Evolutionary conservation across 2,329 filamentous ascomycete genomes (phyloP), one percentile per base, ranked within the genome.

Genomic region (Fusarium napiforme): DNA sequence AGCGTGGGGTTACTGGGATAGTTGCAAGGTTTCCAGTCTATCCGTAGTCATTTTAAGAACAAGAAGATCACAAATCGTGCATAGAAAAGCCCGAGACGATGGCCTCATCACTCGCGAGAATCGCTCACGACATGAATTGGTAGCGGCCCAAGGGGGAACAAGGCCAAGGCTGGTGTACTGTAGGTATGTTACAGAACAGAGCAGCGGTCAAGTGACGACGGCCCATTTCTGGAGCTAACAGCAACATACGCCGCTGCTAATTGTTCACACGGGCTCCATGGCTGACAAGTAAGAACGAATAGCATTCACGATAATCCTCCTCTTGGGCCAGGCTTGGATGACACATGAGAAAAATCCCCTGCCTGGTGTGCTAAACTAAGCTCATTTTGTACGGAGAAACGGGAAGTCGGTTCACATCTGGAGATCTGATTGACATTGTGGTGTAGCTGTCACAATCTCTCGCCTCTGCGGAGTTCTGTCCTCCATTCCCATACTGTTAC

Each of bases 121-220:
- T 69, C 72, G 68, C 74, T 67, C 59, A 56, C 61, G 50, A 69
- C 64, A 69, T 66, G 69, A 72, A 75, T 75, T 71, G 66, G 77
- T 77, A 60, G 76, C 72, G 67, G 70, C 66, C 74, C 28, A 69
- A 74, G 69, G 64, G 49, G 61, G 49, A 49, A 69, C 23, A 69
- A 60, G 43, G 45, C 50, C 64, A 60, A 70, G 65, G 58, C 63
- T 56, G 37, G 23, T 49, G 56, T 58, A 47, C 65, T 42, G 45
- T 50, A 47, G 53, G 65, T 50, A 49, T 65, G 66, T 65, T 64
- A 69, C 67, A 69, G 60, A 60, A 53, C 57, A 65, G 72, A 75
- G 73, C 76, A 64, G 75, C 73, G 74, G 76, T 77, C 76, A 77
- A 78, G 71, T 75, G 74, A 77, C 60, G 71, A 63, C 55, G 74